A percentile compares a stretch with the other conserved stretches of the same genome.
Evolutionary conservation across 1,284 basidiomycete genomes (phyloP).

Genomic region (Afroboletus lepidellus): DNA sequence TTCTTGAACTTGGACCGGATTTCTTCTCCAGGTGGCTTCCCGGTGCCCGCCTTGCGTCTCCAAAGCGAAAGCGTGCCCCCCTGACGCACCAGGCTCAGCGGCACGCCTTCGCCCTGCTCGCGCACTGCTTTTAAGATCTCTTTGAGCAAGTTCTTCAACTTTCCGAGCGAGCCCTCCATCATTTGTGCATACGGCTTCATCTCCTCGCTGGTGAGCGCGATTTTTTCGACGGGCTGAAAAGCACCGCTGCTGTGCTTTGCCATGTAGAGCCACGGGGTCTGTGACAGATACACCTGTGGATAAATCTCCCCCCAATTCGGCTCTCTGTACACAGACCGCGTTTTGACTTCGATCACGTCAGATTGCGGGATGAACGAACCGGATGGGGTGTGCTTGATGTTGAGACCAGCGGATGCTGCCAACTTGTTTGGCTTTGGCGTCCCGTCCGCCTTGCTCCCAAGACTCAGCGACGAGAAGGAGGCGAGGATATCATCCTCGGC

Average conservation of each 20-base stretch:
- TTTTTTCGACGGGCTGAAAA: slow-evolving; percentile 33
- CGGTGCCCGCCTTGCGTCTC: slow-evolving; percentile 23
- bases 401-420: slow-evolving; percentile 6
- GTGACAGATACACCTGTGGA: slow-evolving; percentile 42
- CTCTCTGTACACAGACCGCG: slow-evolving; percentile 29
- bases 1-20: slow-evolving; percentile 24
- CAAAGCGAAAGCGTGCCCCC: slow-evolving; percentile 24
- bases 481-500: slow-evolving; percentile 25
- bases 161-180: slow-evolving; percentile 21
- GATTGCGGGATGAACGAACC: slow-evolving; percentile 34
- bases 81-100: slow-evolving; percentile 29
- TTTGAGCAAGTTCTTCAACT: slow-evolving; percentile 29
- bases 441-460: slow-evolving; percentile 8
- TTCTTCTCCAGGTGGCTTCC: slow-evolving; percentile 18
- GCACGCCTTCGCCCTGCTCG: slow-evolving; percentile 24
- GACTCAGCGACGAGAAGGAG: slow-evolving; percentile 29
- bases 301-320: slow-evolving; percentile 41
- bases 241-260: slow-evolving; percentile 35
- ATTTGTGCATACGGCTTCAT: slow-evolving; percentile 26
- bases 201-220: slow-evolving; percentile 22
- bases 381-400: slow-evolving; percentile 15
- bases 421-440: slow-evolving; percentile 1
- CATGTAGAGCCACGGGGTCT: slow-evolving; percentile 38
- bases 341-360: slow-evolving; percentile 41
- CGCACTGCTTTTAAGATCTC: slow-evolving; percentile 27